Evolutionary conservation across 306 rosid genomes (phyloP).

Genomic region (Prunus mongolica): DNA sequence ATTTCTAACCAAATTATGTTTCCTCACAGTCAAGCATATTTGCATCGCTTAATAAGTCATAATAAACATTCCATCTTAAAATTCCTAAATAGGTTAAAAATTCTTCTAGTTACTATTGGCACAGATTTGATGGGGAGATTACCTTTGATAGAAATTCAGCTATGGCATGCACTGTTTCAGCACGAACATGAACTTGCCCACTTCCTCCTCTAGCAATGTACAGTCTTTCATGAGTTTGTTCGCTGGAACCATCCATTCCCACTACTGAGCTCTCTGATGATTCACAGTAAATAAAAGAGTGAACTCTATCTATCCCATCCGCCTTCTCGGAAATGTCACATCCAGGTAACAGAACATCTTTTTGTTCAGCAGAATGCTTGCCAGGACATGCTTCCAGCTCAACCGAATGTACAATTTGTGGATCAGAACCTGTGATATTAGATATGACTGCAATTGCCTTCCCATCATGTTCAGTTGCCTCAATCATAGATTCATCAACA

Average conservation of each 20-base stretch:
- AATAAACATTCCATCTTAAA: not conserved
- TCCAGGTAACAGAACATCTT: slow-evolving; percentile 13
- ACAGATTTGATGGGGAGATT: slow-evolving; percentile 10
- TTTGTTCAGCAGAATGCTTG: slow-evolving; percentile 24
- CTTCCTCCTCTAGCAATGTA: slow-evolving; percentile 35
- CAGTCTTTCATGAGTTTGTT: slow-evolving; percentile 21
- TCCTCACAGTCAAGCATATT: not conserved
- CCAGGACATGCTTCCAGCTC: slow-evolving; percentile 18
- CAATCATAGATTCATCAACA: slow-evolving; percentile 12
- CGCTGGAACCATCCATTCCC: slow-evolving; percentile 27
- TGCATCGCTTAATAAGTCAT: not conserved
- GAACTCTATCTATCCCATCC: slow-evolving; percentile 20
- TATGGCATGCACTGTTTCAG: slow-evolving; percentile 31
- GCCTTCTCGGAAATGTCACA: slow-evolving; percentile 19
- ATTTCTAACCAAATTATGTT: not conserved
- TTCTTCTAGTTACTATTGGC: not conserved
- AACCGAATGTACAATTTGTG: slow-evolving; percentile 5
- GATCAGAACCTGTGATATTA: slow-evolving; percentile 9
- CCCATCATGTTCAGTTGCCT: slow-evolving; percentile 14
- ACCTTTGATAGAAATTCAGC: slow-evolving; percentile 51
- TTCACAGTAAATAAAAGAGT: slow-evolving; percentile 29
- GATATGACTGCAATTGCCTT: slow-evolving; percentile 18
- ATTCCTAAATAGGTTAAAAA: not conserved
- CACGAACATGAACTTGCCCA: slow-evolving; percentile 33
- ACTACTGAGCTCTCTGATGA: slow-evolving; percentile 33